Percentiles rank a stretch among this genome's conserved stretches.
Evolutionary conservation across 768 basidiomycete genomes (phyloP).

Genomic region (Phylloporus sp.): DNA sequence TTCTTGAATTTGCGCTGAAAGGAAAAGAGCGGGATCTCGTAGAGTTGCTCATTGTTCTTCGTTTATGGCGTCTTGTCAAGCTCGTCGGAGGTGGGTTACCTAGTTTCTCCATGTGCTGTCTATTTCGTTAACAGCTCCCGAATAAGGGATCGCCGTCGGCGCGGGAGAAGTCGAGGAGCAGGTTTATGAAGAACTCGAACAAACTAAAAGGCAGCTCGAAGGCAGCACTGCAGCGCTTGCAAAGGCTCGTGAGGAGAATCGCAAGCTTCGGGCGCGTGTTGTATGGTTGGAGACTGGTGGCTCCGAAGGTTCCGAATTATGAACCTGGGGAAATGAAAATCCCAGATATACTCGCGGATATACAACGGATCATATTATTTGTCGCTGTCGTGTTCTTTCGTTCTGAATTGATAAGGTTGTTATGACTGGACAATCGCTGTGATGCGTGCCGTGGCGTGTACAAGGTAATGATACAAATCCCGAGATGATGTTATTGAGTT

Average conservation of each 20-base stretch:
- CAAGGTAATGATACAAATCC: neutral
- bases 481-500: neutral
- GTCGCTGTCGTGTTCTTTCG: conserved; percentile 2
- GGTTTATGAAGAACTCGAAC: conserved; percentile 43
- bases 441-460: conserved; percentile 2
- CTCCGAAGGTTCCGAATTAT: conserved; percentile 31
- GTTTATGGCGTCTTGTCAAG: conserved; percentile 79
- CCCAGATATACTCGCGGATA: conserved; percentile 11
- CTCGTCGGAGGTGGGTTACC: conserved; percentile 51
- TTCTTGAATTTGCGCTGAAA: conserved; percentile 64
- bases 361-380: conserved; percentile 5
- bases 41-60: conserved; percentile 64
- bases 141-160: conserved; percentile 68
- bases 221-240: conserved; percentile 41
- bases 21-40: conserved; percentile 71
- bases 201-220: conserved; percentile 48
- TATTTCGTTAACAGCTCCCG: neutral
- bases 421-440: conserved; percentile 7
- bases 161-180: conserved; percentile 68
- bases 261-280: conserved; percentile 43
- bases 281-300: conserved; percentile 32
- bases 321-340: conserved; percentile 16
- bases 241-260: conserved; percentile 50
- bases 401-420: conserved; percentile 9
- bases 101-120: neutral